Base-by-base conservation (phyloP, 805 yeast species). In the Suhomyces tanzawaensis region DNA sequence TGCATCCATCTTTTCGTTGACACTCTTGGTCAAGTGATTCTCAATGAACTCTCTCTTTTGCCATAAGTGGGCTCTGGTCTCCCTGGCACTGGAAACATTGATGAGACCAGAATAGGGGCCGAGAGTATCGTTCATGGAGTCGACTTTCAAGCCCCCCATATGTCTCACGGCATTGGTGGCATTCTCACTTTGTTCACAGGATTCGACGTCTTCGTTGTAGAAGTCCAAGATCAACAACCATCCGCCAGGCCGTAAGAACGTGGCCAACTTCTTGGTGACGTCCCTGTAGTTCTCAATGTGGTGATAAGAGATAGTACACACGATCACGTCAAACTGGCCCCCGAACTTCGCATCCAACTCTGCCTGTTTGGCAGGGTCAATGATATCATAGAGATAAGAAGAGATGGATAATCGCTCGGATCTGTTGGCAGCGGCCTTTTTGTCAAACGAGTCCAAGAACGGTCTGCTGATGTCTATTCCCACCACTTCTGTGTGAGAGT, bases 301-400 rank as follows among this genome's bases (percentile, higher is more conserved):
- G 42, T 70, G 74, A 42, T 58, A 68, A 1, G 71, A 49, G 15
- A 66, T 47, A 2, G 73, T 63, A 34, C 70, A 64, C 2, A 53
- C 39, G 17, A 68, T 55, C 15, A 57, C 48, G 43, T 69, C 72
- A 42, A 62, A 62, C 8, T 52, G 29, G 7, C 40, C 48, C 3
- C 34, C 51, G 22, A 47, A 57, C 19, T 47, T 31, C n/a, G 33
- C 15, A 21, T 44, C 37, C 16, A 51, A 35, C 19, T 47, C 49
- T 8, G 32, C 26, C 15, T 35, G 36, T 3, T 40, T 18, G 6
- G 30, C 21, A 3, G 42, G 41, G 31, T 55, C 61, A 22, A 63
- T 35, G 7, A 64, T 49, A 43, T 62, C 70, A 33, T 51, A 47
- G 18, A 41, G 29, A 29, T 47, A 43, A 2, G 60, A 37, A 4